Base-by-base conservation (phyloP, 2,329 filamentous ascomycete genomes). In the Ophiostoma novo-ulmi region DNA sequence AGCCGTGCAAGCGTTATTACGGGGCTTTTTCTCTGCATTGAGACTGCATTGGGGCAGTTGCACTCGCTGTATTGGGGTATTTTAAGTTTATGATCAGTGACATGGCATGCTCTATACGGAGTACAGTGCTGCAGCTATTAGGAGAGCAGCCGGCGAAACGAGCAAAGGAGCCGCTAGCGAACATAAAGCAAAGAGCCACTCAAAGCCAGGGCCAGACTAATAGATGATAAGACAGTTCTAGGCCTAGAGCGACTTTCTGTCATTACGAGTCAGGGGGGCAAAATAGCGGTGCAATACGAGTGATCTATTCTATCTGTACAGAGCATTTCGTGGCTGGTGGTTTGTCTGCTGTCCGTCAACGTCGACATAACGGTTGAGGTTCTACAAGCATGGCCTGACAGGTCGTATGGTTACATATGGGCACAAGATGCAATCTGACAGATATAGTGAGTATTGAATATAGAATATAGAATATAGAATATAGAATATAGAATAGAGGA, bases 131-230 rank as follows among this genome's bases (percentile, higher is more conserved):
- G 22, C 55, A 61, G 55, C 26, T 61, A 61, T 61, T 63, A 63
- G 58, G 58, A 58, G 52, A 58, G 52, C 52, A 22, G n/a, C 52
- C 44, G 44, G 44, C 44, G 14, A 48, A 17, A 48, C 55, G 22
- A 35, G 55, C 14, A 35, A 61, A 44, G 70, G 61, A 71, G 70
- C 58, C 70, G 70, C 67, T 71, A 71, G 70, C 67, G 70, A n/a
- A n/a, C 52, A n/a, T 26, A 0, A 17, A 41, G 26, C 20, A 68
- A 65, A 41, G 41, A 35, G 44, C 44, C 61, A 20, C 5, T 36
- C n/a, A 48, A 55, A 52, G 69, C 52, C 52, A n/a, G 52, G 52
- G 5, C n/a, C 52, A n/a, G 52, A n/a, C 52, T 63, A n/a, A 20
- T 20, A 44, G 41, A 31, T 31, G 31, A 31, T 13, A 26, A 26